phyloP scores from a whole-genome alignment of 192 early-diverging fungal genomes.

The Entomortierella beljakovae region DNA sequence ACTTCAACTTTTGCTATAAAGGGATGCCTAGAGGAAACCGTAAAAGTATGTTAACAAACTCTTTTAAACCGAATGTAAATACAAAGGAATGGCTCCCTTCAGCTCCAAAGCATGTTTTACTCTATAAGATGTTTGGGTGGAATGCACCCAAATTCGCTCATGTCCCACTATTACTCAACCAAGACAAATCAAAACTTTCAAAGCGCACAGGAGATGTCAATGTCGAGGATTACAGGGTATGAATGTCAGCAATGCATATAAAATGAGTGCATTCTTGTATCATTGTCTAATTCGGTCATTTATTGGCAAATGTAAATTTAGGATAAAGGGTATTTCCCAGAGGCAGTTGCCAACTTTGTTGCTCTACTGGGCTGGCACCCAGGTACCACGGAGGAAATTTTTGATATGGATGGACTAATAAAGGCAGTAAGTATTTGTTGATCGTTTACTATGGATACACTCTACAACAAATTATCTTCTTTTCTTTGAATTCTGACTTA shows the following conservation, averaged over 20 bases:
- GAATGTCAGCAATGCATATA: neutral
- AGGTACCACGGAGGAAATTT: constrained; percentile 69
- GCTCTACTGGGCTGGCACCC: constrained; percentile 87
- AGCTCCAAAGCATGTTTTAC: constrained; percentile 89
- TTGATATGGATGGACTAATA: constrained; percentile 69
- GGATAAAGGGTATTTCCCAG: constrained; percentile 84
- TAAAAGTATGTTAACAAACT: too few species aligned
- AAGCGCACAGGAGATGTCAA: constrained; percentile 90
- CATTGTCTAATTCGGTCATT: neutral
- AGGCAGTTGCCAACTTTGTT: constrained; percentile 89
- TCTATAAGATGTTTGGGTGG: constrained; percentile 89
- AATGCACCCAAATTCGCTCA: constrained; percentile 83
- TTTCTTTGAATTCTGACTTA: neutral
- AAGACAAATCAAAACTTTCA: constrained; percentile 87
- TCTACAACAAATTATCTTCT: neutral
- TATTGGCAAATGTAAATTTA: constrained; percentile 8
- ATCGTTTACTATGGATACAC: neutral
- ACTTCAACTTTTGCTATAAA: neutral
- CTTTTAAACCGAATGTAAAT: too few species aligned
- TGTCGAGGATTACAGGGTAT: constrained; percentile 72
- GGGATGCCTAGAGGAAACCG: too few species aligned
- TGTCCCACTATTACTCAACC: constrained; percentile 88
- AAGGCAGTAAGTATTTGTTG: constrained; percentile 53
- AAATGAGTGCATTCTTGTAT: neutral
- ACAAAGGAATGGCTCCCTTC: constrained; percentile 91